Percentiles rank a stretch among this genome's conserved stretches.
Conservation (phyloP, 345 rosid genomes). For the Moricandia arvensis region DNA sequence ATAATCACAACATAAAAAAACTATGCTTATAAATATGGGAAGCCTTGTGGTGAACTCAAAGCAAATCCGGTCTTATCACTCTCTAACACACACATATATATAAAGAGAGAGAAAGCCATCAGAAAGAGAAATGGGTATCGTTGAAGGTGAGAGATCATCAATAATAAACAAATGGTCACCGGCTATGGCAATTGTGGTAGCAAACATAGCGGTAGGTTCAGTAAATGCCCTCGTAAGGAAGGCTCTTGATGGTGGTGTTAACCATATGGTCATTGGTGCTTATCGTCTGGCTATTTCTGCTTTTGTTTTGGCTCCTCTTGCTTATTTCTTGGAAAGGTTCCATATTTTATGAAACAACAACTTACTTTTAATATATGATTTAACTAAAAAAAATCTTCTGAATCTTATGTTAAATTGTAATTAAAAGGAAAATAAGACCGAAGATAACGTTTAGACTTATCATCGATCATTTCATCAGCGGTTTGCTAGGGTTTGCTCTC, state of each 20-base stretch:
- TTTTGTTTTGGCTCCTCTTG: conserved; percentile 61
- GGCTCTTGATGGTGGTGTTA: conserved; percentile 56
- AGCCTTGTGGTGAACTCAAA: conserved; percentile 19
- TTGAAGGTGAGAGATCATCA: neutral
- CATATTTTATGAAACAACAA: neutral
- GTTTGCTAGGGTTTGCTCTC: conserved; percentile 42
- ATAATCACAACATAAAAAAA: neutral
- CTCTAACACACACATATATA: neutral
- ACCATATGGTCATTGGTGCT: conserved; percentile 59
- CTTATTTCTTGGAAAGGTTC: conserved; percentile 67
- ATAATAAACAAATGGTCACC: conserved; percentile 48
- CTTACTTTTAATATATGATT: neutral
- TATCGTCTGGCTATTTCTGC: conserved; percentile 66
- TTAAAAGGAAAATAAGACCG: conserved; percentile 44
- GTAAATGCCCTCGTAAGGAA: conserved; percentile 65
- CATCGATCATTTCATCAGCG: conserved; percentile 49
- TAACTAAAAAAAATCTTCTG: neutral
- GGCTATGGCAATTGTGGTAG: conserved; percentile 42
- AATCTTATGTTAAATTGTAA: neutral
- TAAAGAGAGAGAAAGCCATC: neutral
- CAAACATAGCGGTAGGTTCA: conserved; percentile 53
- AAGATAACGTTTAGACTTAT: conserved; percentile 38
- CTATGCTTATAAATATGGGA: conserved; percentile 3
- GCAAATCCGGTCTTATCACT: conserved; percentile 17
- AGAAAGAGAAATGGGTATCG: conserved; percentile 10